Evolutionary conservation across 495 filamentous ascomycete genomes (phyloP), one percentile per base, ranked within the genome.

Genomic region (Aspergillus coremiiformis): DNA sequence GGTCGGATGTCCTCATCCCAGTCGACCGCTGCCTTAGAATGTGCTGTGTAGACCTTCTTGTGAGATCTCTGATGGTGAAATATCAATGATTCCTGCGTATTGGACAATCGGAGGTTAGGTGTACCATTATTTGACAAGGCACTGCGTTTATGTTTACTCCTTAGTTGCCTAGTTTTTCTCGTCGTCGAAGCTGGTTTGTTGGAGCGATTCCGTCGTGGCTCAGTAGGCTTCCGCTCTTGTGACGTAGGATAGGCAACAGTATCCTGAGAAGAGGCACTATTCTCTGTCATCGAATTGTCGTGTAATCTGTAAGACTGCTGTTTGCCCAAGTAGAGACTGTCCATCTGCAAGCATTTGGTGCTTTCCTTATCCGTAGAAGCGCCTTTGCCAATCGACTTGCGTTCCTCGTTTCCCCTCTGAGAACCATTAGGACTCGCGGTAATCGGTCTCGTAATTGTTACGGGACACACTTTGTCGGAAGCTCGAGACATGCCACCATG

Each of bases 1-100:
- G 60, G 60, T n/a, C 64, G 57, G 15, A 70, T 47, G 24, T 64
- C 67, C 52, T 72, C 65, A 49, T 65, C 63, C 67, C 63, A 66
- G 27, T 69, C 66, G 8, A 72, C 63, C 15, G 52, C 50, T 0
- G 44, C 42, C 35, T 57, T 59, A n/a, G 54, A 53, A 17, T 24
- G 19, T 3, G 37, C 23, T 32, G 51, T 53, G 43, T 54, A 56
- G 14, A 52, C 43, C 23, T 60, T 60, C 12, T 37, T 46, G 17
- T 19, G 45, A 4, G 39, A 1, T 6, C 48, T 48, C 12, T 24
- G 47, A 20, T 15, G 29, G 5, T 49, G 41, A 17, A 54, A 52
- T 27, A 60, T 50, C 24, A 56, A 29, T 15, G 56, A 58, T n/a
- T 57, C 57, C 27, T 55, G 58, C 12, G 52, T 62, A 37, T 57